Conservation (phyloP, 768 basidiomycete genomes). For the Tremella yokohamensis region DNA sequence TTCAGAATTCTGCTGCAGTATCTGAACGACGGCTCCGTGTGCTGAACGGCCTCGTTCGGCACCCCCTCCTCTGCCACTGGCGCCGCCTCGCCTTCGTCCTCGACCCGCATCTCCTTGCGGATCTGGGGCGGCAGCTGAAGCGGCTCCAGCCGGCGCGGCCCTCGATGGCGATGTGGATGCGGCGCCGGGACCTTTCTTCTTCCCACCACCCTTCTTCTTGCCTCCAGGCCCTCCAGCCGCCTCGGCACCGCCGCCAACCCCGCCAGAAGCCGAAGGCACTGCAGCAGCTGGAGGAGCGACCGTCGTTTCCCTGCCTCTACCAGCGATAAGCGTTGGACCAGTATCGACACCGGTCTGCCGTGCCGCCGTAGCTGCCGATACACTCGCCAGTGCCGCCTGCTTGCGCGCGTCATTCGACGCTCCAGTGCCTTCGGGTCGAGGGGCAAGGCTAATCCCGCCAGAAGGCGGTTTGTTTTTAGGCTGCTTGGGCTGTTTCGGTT, state of each 20-base stretch:
- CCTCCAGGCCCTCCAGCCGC: conserved; percentile 1
- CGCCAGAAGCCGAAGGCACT: background rate
- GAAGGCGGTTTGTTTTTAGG: background rate
- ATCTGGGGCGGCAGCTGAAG: background rate
- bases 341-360: conserved; percentile 16
- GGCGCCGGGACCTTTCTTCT: conserved; percentile 8
- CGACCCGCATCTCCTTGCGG: conserved; percentile 4
- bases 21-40: background rate
- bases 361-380: conserved; percentile 30
- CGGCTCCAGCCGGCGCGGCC: background rate
- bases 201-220: conserved; percentile 16
- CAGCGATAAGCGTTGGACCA: conserved; percentile 33
- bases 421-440: conserved; percentile 8
- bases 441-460: background rate
- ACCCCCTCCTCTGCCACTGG: background rate
- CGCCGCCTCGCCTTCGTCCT: conserved; percentile 11
- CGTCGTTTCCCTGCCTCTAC: conserved; percentile 36
- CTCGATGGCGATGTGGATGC: background rate
- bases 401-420: conserved; percentile 21
- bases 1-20: conserved; percentile 2
- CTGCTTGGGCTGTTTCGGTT: background rate
- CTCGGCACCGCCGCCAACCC: conserved; percentile 6
- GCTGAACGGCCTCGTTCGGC: background rate
- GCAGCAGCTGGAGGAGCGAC: conserved; percentile 10
- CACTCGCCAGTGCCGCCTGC: conserved; percentile 27